These are phyloP conservation scores for Gnomoniopsis sp. DNA, from an alignment of 2,329 filamentous ascomycete species.

Conservation along the genomic window DNA sequence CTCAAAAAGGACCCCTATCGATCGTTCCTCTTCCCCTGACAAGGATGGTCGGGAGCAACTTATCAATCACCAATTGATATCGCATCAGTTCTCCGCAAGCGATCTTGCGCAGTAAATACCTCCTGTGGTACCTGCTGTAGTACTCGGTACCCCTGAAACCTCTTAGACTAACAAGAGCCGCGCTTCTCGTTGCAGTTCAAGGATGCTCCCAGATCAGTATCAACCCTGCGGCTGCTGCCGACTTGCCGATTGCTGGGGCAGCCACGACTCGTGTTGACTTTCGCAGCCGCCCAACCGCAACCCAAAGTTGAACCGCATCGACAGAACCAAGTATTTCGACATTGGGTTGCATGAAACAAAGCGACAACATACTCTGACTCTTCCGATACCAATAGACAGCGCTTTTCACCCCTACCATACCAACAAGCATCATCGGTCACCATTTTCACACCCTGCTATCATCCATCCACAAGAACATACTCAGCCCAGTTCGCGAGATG, in stretches of 20 bases:
- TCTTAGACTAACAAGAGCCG: too few species aligned
- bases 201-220: neutral
- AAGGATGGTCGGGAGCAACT: neutral
- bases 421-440: neutral
- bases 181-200: neutral
- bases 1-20: slow-evolving; percentile 15
- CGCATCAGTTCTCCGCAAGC: neutral
- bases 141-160: too few species aligned
- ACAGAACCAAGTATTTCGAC: neutral
- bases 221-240: neutral
- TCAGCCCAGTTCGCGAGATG: slow-evolving; percentile 12
- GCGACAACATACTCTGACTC: neutral
- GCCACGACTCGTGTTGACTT: neutral
- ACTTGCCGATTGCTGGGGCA: neutral
- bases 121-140: too few species aligned
- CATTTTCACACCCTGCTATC: too few species aligned
- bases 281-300: neutral
- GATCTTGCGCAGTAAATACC: neutral
- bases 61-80: neutral
- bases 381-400: neutral
- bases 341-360: neutral
- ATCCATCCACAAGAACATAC: neutral
- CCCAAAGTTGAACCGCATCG: neutral
- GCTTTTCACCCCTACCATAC: neutral
- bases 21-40: slow-evolving; percentile 15